phyloP scores from a whole-genome alignment of 1,139 yeast genomes.

The Candida glucosophila region DNA sequence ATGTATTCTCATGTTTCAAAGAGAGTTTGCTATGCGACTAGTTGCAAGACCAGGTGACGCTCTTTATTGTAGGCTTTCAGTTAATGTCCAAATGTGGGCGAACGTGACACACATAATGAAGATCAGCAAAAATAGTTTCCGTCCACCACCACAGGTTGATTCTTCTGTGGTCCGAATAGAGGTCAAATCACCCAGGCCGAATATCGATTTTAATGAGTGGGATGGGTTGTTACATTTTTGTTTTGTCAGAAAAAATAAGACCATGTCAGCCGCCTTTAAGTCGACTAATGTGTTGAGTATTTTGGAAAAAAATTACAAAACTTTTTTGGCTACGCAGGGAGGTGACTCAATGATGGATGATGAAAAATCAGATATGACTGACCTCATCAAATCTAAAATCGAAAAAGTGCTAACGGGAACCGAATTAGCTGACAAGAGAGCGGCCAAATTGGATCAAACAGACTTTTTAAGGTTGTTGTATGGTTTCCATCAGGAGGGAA shows the following conservation, averaged over 20 bases:
- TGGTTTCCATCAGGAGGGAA: slow-evolving; percentile 95
- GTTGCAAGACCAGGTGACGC: slow-evolving; percentile 95
- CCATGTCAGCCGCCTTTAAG: slow-evolving; percentile 88
- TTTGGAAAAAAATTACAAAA: slow-evolving; percentile 79
- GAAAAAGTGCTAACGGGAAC: slow-evolving; percentile 67
- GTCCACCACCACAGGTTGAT: slow-evolving; percentile 99
- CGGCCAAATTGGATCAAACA: slow-evolving; percentile 91
- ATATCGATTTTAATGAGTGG: slow-evolving; percentile 91
- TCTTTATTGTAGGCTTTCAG: slow-evolving; percentile 84
- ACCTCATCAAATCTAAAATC: slow-evolving; percentile 49
- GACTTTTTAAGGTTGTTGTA: slow-evolving; percentile 81
- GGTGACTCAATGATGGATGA: slow-evolving; percentile 50
- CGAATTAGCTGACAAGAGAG: slow-evolving; percentile 75
- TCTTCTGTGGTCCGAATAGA: slow-evolving; percentile 93
- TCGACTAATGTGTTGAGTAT: slow-evolving; percentile 72
- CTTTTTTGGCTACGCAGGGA: slow-evolving; percentile 58
- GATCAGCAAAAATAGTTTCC: slow-evolving; percentile 90
- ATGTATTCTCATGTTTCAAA: slow-evolving; percentile 92
- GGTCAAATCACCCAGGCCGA: slow-evolving; percentile 85
- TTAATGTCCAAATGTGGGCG: slow-evolving; percentile 99
- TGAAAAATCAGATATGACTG: slow-evolving; percentile 31
- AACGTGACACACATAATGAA: slow-evolving; percentile 97
- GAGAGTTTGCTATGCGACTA: slow-evolving; percentile 90
- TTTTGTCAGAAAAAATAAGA: slow-evolving; percentile 88
- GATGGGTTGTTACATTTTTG: slow-evolving; percentile 88